Base-by-base conservation (phyloP, 495 filamentous ascomycete species). In the Penicillium arizonense region DNA sequence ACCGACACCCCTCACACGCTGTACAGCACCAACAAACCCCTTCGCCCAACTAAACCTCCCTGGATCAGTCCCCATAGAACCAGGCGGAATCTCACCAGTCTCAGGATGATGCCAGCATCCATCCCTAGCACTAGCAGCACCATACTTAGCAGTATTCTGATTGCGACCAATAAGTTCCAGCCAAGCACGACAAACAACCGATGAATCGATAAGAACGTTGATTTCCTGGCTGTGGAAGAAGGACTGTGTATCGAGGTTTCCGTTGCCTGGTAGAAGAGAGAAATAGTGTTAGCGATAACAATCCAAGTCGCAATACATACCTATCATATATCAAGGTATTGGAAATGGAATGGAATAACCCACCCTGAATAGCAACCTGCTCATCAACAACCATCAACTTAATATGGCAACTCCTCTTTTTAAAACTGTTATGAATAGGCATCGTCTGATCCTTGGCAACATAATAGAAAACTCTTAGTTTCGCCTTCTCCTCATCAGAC, bases 191-290 rank as follows among this genome's bases (percentile, higher is more conserved):
- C 87, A 92, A 6, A 91, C 59, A 2, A 71, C 47, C 0, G 64
- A 60, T 3, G 79, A 84, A 50, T 92, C 88, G 12, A 90, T 61
- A 75, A 92, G 78, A 11, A 90, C 57, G 58, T 92, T 92, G 49
- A 87, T 77, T 62, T 92, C 88, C 65, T 89, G 86, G 33, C 77
- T 82, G 62, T 92, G 87, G 56, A 75, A 90, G 82, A 84, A 92
- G 52, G 77, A 82, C 71, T 92, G 88, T n/a, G 88, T 90, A 48
- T 92, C 88, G 59, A 88, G 82, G 61, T 92, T 92, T 1, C 88
- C 88, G 55, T 82, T 88, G 5, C 87, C 87, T 72, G 16, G 11
- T 18, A 18, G 18, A 1, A 18, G 18, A 18, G 18, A 30, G 10
- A 12, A n/a, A 13, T 10, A 5, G 3, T 36, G 21, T 39, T 18